These are phyloP conservation scores for Dichomitus squalens DNA, from an alignment of 1,284 basidiomycete species.

Conservation along the genomic window DNA sequence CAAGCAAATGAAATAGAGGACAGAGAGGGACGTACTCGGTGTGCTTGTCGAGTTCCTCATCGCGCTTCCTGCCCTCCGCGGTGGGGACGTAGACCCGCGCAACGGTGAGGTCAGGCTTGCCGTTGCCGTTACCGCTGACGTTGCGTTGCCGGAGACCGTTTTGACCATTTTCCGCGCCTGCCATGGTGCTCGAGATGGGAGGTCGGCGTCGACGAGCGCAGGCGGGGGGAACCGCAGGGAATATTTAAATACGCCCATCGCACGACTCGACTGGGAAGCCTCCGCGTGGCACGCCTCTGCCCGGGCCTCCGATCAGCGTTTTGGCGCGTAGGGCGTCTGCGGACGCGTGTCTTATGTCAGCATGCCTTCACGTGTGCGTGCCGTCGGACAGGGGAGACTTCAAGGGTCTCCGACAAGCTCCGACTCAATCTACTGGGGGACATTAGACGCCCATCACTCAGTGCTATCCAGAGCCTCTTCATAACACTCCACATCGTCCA, in stretches of 20 bases:
- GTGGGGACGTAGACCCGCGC: conserved; percentile 38
- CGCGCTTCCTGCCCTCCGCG: conserved; percentile 68
- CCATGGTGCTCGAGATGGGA: conserved; percentile 8
- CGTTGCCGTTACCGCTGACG: conserved; percentile 21
- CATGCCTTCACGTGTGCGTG: background rate
- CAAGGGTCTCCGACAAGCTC: too few relatives aligned
- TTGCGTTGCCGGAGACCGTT: conserved; percentile 30
- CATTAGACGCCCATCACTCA: background rate
- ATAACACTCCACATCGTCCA: background rate
- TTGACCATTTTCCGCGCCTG: conserved; percentile 22
- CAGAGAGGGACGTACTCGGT: conserved; percentile 51
- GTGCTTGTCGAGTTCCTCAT: conserved; percentile 79
- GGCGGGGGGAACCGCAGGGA: too few relatives aligned
- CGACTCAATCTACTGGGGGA: too few relatives aligned
- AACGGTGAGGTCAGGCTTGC: conserved; percentile 17
- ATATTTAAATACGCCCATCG: too few relatives aligned
- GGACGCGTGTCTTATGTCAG: background rate
- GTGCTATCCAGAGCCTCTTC: too few relatives aligned
- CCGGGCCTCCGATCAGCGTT: too few relatives aligned
- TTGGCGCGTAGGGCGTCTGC: background rate
- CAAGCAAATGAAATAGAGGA: background rate
- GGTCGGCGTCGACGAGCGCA: too few relatives aligned
- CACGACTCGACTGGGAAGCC: too few relatives aligned
- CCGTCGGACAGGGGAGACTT: too few relatives aligned
- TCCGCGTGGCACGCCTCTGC: background rate